phyloP scores from a whole-genome alignment of 345 rosid species.

The Turritis glabra region DNA sequence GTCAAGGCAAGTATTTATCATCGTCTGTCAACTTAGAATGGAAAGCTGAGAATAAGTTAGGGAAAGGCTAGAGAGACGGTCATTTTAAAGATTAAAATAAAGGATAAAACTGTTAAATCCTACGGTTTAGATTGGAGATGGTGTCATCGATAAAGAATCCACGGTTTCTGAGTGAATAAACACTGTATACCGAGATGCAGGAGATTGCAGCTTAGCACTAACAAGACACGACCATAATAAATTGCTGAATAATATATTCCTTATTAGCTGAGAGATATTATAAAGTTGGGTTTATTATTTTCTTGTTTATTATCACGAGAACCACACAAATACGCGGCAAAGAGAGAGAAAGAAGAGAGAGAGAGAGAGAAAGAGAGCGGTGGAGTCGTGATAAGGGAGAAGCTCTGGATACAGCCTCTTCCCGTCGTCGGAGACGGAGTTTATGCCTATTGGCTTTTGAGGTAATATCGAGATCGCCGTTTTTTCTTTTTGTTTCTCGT shows the following conservation, averaged over 20 bases:
- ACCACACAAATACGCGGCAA: conserved; percentile 30
- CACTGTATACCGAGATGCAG: neutral
- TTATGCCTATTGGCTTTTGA: conserved; percentile 69
- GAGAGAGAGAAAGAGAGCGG: conserved; percentile 25
- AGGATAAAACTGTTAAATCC: neutral
- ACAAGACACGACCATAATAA: conserved; percentile 23
- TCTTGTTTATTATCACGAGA: conserved; percentile 24
- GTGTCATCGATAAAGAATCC: neutral
- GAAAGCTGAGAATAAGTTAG: neutral
- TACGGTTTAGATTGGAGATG: conserved; percentile 2
- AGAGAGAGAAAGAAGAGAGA: conserved; percentile 20
- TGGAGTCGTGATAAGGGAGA: conserved; percentile 36
- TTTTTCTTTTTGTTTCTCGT: neutral
- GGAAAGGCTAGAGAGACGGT: neutral
- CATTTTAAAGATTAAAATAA: neutral
- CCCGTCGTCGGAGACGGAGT: conserved; percentile 85
- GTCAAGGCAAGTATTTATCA: conserved; percentile 12
- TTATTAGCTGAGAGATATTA: conserved; percentile 23
- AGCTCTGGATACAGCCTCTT: conserved; percentile 64
- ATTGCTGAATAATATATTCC: neutral
- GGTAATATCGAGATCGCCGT: conserved; percentile 39
- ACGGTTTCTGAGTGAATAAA: neutral
- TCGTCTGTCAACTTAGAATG: neutral
- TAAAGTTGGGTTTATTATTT: conserved; percentile 22
- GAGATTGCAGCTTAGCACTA: neutral